Conservation (phyloP, 108 stramenopile species). For the Seminavis robusta region DNA sequence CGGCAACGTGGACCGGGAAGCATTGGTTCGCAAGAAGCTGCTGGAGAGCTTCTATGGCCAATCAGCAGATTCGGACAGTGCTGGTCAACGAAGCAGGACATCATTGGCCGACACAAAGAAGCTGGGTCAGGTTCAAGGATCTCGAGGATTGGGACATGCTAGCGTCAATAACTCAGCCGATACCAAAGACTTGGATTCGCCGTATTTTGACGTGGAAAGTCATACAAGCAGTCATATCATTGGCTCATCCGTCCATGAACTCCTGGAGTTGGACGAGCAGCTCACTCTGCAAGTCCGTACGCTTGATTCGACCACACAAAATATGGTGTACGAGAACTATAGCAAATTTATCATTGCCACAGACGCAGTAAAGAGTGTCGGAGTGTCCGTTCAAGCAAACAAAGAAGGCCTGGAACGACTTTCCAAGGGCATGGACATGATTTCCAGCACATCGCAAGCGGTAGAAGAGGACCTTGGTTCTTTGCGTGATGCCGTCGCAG, state of each 20-base stretch:
- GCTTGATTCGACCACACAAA: conserved; percentile 96
- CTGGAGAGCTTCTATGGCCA: conserved; percentile 85
- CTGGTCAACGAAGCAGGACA: not conserved
- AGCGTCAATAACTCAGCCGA: not conserved
- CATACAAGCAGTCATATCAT: conserved; percentile 62
- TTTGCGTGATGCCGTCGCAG: conserved; percentile 71
- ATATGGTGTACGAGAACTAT: conserved; percentile 99
- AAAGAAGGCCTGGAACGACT: conserved; percentile 44
- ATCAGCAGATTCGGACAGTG: conserved; percentile 22
- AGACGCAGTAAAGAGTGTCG: conserved; percentile 90
- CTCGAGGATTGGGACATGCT: not conserved
- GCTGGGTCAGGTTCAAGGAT: conserved; percentile 13
- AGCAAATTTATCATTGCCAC: conserved; percentile 98
- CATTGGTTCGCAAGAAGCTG: conserved; percentile 78
- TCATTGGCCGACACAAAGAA: conserved; percentile 12
- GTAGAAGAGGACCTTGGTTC: conserved; percentile 51
- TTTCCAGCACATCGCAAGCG: conserved; percentile 23
- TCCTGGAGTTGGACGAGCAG: conserved; percentile 72
- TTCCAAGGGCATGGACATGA: conserved; percentile 34
- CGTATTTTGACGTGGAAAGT: conserved; percentile 51
- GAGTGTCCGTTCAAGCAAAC: conserved; percentile 57
- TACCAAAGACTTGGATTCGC: conserved; percentile 66
- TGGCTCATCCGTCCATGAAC: conserved; percentile 34
- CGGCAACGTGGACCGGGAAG: conserved; percentile 58
- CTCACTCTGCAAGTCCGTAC: conserved; percentile 75